Evolutionary conservation across 2,329 filamentous ascomycete species (phyloP), one percentile per base, ranked within the genome.

Genomic region (Teratosphaeria gauchensis): DNA sequence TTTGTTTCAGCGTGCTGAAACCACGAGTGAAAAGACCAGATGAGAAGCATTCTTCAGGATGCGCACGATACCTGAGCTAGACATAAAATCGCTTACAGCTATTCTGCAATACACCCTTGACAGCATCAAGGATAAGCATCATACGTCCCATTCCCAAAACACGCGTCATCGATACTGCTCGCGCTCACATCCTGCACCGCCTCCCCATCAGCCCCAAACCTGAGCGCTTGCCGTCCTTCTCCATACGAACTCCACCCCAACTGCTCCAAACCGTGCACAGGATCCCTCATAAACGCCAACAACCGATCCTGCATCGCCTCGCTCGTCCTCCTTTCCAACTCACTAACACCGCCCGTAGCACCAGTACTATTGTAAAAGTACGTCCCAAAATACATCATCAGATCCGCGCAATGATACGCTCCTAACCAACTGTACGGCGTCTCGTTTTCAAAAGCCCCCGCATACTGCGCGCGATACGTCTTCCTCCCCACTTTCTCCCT

Each of bases 261-360:
- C 35, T 61, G 54, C 12, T 62, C 63, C 59, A 71, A 56, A 5
- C 64, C 61, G 14, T 63, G 61, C 51, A 46, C 58, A 1, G 72
- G 69, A 59, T 75, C 70, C 28, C 64, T 60, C 0, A 69, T 68
- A 63, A 76, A 76, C 1, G 69, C 71, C 21, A 73, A 35, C 62
- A 72, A 71, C 30, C 67, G 68, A 51, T 74, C 72, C 58, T 75
- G 71, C 71, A 75, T 71, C 46, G 66, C 60, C 56, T 68, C 61
- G 52, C 66, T 68, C 5, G 73, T 69, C 55, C 66, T 55, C 1
- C 60, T 55, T 35, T 75, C 68, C 14, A 73, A 69, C 2, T 38
- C 6, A 66, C 57, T 75, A 72, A 54, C 72, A 75, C 30, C 24
- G 32, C 31, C n/a, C 35, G 35, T 42, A 12, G 35, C 35, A 16